Conservation (phyloP, 1,284 basidiomycete species). For the Ustilago lituana region DNA sequence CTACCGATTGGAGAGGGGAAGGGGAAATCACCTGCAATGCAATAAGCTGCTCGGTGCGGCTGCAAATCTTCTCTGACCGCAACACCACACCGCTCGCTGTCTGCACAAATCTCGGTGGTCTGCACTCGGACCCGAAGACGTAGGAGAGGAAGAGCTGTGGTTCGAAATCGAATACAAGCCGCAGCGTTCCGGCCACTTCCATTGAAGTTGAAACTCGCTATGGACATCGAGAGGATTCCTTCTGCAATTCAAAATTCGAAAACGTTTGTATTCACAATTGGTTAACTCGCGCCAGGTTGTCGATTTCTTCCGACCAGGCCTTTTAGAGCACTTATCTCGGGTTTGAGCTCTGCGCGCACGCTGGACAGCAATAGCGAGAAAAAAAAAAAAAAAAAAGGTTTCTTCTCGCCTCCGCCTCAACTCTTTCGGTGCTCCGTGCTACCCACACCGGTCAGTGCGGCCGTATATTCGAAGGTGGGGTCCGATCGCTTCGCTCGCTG, state of each 20-base stretch:
- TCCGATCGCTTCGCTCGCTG: too few relatives aligned
- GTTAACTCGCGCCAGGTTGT: background rate
- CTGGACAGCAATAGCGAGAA: background rate
- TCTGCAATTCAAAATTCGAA: background rate
- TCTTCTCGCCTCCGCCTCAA: background rate
- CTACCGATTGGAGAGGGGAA: too few relatives aligned
- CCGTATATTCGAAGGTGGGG: background rate
- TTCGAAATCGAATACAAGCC: background rate
- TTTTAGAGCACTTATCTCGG: background rate
- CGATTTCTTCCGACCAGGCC: slow-evolving; percentile 6
- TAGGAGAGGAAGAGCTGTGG: background rate
- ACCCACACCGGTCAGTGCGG: slow-evolving; percentile 1
- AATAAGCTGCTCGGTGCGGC: too few relatives aligned
- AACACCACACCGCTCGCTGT: too few relatives aligned
- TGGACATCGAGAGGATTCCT: too few relatives aligned
- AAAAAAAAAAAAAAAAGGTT: slow-evolving; percentile 9
- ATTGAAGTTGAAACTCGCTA: background rate
- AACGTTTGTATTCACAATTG: slow-evolving; percentile 1
- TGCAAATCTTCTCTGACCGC: too few relatives aligned
- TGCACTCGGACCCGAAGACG: slow-evolving; percentile 8
- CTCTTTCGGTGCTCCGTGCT: slow-evolving; percentile 9
- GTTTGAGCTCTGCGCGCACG: background rate
- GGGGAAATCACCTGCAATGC: too few relatives aligned
- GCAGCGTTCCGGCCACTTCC: slow-evolving; percentile 8
- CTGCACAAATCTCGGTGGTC: too few relatives aligned